These are phyloP conservation scores for Diaporthe citriasiana DNA, from an alignment of 2,329 filamentous ascomycete genomes.

Conservation along the genomic window DNA sequence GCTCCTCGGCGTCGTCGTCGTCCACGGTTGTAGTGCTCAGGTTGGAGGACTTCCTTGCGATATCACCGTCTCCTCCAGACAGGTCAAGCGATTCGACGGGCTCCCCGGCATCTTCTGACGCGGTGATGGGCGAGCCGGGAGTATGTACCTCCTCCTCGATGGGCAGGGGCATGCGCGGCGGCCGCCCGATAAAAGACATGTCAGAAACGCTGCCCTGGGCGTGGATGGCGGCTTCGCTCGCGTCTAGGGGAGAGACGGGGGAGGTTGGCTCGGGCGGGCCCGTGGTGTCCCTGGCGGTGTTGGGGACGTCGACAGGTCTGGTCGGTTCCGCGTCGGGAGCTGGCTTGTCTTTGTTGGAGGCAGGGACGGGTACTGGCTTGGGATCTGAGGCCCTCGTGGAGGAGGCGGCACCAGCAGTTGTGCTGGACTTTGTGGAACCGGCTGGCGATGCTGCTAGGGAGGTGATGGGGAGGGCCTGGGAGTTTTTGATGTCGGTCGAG, in stretches of 20 bases:
- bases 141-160: conserved; percentile 93
- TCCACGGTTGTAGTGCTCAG: conserved; percentile 77
- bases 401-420: conserved; percentile 17
- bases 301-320: conserved; percentile 53
- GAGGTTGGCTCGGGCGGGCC: conserved; percentile 46
- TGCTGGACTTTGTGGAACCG: conserved; percentile 47
- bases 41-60: conserved; percentile 69
- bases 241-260: conserved; percentile 52
- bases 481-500: conserved; percentile 64
- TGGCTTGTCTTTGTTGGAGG: conserved; percentile 24
- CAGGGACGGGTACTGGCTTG: conserved; percentile 33
- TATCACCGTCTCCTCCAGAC: conserved; percentile 59
- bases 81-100: conserved; percentile 68
- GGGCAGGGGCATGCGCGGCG: conserved; percentile 89
- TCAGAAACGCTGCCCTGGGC: conserved; percentile 72
- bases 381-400: conserved; percentile 31
- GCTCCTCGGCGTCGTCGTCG: conserved; percentile 83
- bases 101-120: conserved; percentile 72
- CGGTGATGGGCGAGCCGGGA: conserved; percentile 90
- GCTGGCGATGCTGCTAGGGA: conserved; percentile 62
- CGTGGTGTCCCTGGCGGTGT: conserved; percentile 49
- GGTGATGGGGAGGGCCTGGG: conserved; percentile 62
- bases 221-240: conserved; percentile 59
- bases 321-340: conserved; percentile 47
- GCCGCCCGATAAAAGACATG: conserved; percentile 76